Percentiles rank a stretch among this genome's conserved stretches.
These are phyloP conservation scores for Phytophthora idaei DNA, from an alignment of 352 stramenopile species.

Conservation along the genomic window DNA sequence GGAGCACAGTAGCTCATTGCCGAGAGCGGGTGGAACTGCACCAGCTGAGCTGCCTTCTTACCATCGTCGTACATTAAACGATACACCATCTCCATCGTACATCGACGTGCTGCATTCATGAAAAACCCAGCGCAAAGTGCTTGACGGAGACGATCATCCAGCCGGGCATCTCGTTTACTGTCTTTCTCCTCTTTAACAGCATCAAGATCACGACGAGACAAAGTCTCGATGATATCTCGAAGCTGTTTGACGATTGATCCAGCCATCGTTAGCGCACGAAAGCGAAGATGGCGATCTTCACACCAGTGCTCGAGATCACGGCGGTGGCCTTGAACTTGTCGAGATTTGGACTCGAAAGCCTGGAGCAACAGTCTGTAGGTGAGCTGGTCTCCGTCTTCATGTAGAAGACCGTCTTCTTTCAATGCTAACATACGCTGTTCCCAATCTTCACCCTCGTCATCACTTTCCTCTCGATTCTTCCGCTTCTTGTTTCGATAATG, in stretches of 20 bases:
- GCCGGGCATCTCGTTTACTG: slow-evolving; percentile 10
- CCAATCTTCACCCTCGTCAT: slow-evolving; percentile 32
- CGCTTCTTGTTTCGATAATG: slow-evolving; percentile 9
- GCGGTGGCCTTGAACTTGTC: slow-evolving; percentile 14
- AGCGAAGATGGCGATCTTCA: slow-evolving; percentile 48
- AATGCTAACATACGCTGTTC: slow-evolving; percentile 52
- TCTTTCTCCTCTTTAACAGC: slow-evolving; percentile 14
- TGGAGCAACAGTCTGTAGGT: slow-evolving; percentile 55
- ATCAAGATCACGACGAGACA: slow-evolving; percentile 42
- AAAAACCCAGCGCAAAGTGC: slow-evolving; percentile 73
- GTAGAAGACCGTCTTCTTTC: slow-evolving; percentile 49
- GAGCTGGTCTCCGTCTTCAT: slow-evolving; percentile 63
- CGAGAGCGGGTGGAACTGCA: slow-evolving; percentile 76
- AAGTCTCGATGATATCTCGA: slow-evolving; percentile 51
- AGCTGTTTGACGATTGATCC: slow-evolving; percentile 61
- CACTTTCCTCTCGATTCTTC: slow-evolving; percentile 13
- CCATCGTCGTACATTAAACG: slow-evolving; percentile 37
- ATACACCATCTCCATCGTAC: slow-evolving; percentile 71
- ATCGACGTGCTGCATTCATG: slow-evolving; percentile 62
- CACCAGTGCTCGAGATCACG: slow-evolving; percentile 58
- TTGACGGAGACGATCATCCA: slow-evolving; percentile 46
- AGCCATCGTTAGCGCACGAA: slow-evolving; percentile 63
- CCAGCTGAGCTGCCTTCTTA: slow-evolving; percentile 43
- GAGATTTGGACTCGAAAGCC: slow-evolving; percentile 40
- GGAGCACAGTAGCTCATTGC: slow-evolving; percentile 48